These are phyloP conservation scores for Rheum nobile DNA, from an alignment of 148 eudicot species.

Conservation along the genomic window DNA sequence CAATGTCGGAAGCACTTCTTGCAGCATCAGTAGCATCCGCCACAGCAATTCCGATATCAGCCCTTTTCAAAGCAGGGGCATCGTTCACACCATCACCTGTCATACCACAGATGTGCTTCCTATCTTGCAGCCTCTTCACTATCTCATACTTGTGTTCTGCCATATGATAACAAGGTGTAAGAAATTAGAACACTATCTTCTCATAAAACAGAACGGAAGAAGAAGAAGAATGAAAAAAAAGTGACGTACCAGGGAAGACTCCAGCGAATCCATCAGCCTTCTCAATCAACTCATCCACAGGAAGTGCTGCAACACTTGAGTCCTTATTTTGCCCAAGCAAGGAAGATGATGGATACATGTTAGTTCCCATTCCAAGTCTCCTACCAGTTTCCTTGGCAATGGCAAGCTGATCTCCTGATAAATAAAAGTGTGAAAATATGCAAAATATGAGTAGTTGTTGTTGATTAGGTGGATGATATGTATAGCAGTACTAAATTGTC, in stretches of 20 bases:
- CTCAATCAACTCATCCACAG: slow-evolving; percentile 48
- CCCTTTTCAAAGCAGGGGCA: slow-evolving; percentile 79
- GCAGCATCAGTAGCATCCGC: slow-evolving; percentile 55
- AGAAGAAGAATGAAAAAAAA: too few species aligned
- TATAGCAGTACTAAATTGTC: not conserved
- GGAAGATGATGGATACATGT: slow-evolving; percentile 51
- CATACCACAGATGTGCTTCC: slow-evolving; percentile 77
- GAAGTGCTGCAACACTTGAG: slow-evolving; percentile 28
- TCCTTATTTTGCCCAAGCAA: slow-evolving; percentile 44
- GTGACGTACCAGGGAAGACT: slow-evolving; percentile 42
- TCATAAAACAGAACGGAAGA: not conserved
- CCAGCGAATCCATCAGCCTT: slow-evolving; percentile 61
- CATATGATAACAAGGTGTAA: slow-evolving; percentile 11
- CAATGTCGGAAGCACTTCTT: slow-evolving; percentile 45
- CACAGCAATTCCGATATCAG: slow-evolving; percentile 57
- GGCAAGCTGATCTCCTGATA: slow-evolving; percentile 47
- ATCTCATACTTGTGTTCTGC: slow-evolving; percentile 76
- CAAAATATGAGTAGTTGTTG: not conserved
- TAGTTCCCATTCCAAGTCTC: slow-evolving; percentile 53
- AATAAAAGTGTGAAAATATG: not conserved
- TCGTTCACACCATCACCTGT: slow-evolving; percentile 88
- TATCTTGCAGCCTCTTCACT: slow-evolving; percentile 61
- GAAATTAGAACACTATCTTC: not conserved
- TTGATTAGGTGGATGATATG: not conserved
- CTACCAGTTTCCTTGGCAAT: slow-evolving; percentile 51